These are phyloP conservation scores for Musa itinerans DNA, from an alignment of 176 grass and related monocot genomes.

Conservation along the genomic window DNA sequence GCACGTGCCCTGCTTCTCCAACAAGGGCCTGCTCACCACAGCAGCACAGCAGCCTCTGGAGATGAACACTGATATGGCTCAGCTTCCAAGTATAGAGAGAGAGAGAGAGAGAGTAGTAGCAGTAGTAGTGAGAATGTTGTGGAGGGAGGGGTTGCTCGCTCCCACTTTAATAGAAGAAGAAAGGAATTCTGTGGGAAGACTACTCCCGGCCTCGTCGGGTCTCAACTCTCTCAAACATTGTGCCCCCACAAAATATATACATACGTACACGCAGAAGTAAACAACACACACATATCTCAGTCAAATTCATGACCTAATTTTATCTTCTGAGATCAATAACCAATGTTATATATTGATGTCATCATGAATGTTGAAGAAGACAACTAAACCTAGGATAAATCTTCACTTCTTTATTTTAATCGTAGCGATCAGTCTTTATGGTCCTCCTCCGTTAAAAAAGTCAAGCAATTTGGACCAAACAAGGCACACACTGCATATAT, in stretches of 20 bases:
- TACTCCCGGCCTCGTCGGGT: background rate
- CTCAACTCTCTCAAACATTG: background rate
- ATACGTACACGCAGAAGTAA: background rate
- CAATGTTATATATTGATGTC: no score
- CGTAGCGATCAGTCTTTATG: no score
- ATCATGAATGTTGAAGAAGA: no score
- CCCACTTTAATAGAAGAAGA: background rate
- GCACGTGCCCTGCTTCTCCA: background rate
- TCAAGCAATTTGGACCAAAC: no score
- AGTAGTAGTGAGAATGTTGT: background rate
- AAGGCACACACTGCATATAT: no score
- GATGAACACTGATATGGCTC: no score
- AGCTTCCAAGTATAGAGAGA: background rate
- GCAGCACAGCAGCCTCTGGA: background rate
- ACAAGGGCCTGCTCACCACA: background rate
- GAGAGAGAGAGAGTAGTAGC: background rate
- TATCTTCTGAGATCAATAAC: no score
- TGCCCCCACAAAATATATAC: background rate
- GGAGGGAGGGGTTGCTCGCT: background rate
- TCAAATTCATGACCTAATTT: no score
- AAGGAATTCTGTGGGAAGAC: background rate
- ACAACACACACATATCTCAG: no score
- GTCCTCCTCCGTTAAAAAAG: no score
- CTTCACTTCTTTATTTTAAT: no score
- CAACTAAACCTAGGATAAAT: no score